A percentile compares a stretch with the other conserved stretches of the same genome.
Evolutionary conservation across 2,329 filamentous ascomycete species (phyloP).

Genomic region (Pseudogymnoascus sp.): DNA sequence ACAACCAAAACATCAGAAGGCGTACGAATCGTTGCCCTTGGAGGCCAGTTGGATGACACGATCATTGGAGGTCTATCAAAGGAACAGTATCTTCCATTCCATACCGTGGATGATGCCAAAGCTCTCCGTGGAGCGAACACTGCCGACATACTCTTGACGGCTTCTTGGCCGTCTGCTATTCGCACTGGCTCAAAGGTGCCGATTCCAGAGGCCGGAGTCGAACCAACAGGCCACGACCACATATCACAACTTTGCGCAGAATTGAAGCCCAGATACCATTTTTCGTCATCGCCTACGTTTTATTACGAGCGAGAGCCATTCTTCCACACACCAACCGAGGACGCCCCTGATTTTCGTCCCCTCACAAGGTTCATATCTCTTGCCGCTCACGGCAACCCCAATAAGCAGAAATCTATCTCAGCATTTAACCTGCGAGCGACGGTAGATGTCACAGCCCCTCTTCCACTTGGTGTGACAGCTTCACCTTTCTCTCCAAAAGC

Average conservation of each 20-base stretch:
- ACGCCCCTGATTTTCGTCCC: conserved; percentile 46
- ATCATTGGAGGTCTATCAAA: conserved; percentile 57
- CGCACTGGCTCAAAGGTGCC: conserved; percentile 59
- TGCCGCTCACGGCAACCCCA: conserved; percentile 66
- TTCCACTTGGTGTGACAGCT: conserved; percentile 65
- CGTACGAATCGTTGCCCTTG: conserved; percentile 77
- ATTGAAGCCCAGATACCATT: conserved; percentile 87
- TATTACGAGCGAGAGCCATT: conserved; percentile 91
- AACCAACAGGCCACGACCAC: conserved; percentile 52
- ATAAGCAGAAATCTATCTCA: conserved; percentile 75
- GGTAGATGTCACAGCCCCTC: conserved; percentile 49
- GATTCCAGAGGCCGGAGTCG: conserved; percentile 44
- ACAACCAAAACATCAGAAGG: conserved; percentile 86
- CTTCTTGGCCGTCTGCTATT: conserved; percentile 74
- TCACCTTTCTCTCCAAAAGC: conserved; percentile 57
- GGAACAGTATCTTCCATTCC: conserved; percentile 69
- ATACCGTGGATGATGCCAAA: conserved; percentile 70
- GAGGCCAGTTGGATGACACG: conserved; percentile 61
- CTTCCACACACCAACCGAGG: conserved; percentile 54
- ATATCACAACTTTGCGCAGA: conserved; percentile 71
- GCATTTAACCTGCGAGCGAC: conserved; percentile 66
- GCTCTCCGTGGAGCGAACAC: conserved; percentile 67
- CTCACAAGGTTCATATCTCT: conserved; percentile 89
- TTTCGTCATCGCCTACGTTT: conserved; percentile 57
- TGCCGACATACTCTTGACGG: conserved; percentile 81